Evolutionary conservation across 1,284 basidiomycete species (phyloP), one percentile per base, ranked within the genome.

Genomic region (Apiotrichum porosum): DNA sequence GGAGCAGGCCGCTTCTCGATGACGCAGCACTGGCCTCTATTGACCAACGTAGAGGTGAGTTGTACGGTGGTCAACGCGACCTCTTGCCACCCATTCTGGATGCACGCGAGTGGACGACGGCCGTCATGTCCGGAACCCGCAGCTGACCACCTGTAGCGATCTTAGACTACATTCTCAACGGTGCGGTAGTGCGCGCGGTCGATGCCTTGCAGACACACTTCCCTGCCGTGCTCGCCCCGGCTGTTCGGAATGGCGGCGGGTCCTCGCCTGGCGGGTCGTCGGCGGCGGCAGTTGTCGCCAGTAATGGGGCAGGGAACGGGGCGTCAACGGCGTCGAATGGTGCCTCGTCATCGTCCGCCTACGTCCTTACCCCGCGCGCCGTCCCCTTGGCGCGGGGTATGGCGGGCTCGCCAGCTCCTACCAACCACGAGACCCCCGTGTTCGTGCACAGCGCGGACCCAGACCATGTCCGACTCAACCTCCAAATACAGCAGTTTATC

Each of bases 401-500:
- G n/a, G n/a, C n/a, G n/a, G n/a, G n/a, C n/a, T 15, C 40, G 13
- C 40, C 26, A 9, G 26, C 17, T 10, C 17, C 30, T 26, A 19
- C 37, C n/a, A 24, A 49, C 36, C 57, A 66, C 42, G 40, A 54
- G 12, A 28, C 54, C 1, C 68, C 68, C 3, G 63, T 66, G 3
- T 58, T 63, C 35, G n/a, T 36, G 18, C 47, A 54, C 19, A 64
- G 62, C 8, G 33, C 52, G 3, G 48, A 57, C 19, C 63, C 69
- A 1, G 44, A 62, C 15, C 69, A 70, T 46, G 61, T 74, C 42
- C 52, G 53, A 17, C 58, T 73, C 33, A 71, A 73, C 43, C 62
- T 73, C 13, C 63, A 66, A 32, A 71, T 70, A 40, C 71, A 73
- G 43, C 56, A 61, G 47, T 73, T 69, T 42, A 70, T 73, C 52